phyloP scores from a whole-genome alignment of 768 basidiomycete species.

The Mrakia hoshinonis region DNA sequence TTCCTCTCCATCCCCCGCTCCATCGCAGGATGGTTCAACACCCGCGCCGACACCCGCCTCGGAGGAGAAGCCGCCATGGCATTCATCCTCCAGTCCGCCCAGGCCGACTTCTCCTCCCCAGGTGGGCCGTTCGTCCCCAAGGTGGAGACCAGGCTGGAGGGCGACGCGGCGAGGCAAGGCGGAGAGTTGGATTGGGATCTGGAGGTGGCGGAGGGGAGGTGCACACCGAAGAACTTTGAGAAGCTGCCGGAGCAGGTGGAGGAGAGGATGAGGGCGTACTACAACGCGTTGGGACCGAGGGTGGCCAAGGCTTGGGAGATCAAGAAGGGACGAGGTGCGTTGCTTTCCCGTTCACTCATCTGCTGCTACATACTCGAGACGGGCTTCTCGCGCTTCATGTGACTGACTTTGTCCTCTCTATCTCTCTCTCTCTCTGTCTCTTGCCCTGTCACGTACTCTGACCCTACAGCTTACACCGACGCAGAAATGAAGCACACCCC shows the following conservation, averaged over 20 bases:
- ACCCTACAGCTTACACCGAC: constrained; percentile 16
- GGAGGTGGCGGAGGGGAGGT: constrained; percentile 1
- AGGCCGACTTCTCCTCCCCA: background rate
- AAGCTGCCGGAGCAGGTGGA: constrained; percentile 25
- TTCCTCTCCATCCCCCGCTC: constrained; percentile 29
- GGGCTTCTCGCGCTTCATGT: background rate
- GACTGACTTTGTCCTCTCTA: background rate
- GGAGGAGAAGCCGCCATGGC: constrained; percentile 29
- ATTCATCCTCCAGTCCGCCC: constrained; percentile 18
- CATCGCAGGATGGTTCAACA: constrained; percentile 28
- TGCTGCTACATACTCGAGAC: no score
- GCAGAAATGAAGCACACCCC: constrained; percentile 21
- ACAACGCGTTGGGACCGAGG: constrained; percentile 13
- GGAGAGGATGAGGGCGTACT: constrained; percentile 26
- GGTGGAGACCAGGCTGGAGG: background rate
- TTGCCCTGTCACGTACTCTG: background rate
- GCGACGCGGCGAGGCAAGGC: background rate
- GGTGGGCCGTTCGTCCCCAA: background rate
- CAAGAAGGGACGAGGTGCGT: constrained; percentile 24
- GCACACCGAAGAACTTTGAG: constrained; percentile 16
- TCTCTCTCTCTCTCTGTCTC: background rate
- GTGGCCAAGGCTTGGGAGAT: constrained; percentile 24
- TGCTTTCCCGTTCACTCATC: background rate
- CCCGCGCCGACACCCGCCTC: background rate
- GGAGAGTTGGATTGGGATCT: constrained; percentile 13